Percentiles rank a stretch among this genome's conserved stretches.
Evolutionary conservation across 148 eudicot genomes (phyloP).

Genomic region (Talinum fruticosum): DNA sequence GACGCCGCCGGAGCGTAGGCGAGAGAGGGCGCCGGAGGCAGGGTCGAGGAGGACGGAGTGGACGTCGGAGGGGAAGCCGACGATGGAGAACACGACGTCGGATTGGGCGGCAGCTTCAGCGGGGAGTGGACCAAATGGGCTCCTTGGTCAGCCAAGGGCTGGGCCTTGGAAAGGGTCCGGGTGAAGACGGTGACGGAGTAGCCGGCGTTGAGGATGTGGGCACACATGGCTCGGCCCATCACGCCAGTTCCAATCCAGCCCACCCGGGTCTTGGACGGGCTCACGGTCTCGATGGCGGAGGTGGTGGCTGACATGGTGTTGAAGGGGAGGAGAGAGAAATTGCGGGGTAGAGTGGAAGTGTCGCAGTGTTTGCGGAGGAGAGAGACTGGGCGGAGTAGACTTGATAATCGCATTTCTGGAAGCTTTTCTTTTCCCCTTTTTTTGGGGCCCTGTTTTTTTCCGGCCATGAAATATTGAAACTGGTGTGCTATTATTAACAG

Average conservation of each 20-base stretch:
- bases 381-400: conserved; percentile 22
- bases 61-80: conserved; percentile 94
- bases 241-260: conserved; percentile 99
- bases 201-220: conserved; percentile 86
- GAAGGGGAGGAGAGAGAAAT: conserved; percentile 37
- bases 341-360: conserved; percentile 30
- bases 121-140: conserved; percentile 63
- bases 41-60: conserved; percentile 62
- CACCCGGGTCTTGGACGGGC: conserved; percentile 62
- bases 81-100: conserved; percentile 95
- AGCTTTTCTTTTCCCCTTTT: background rate
- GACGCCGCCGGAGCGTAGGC: conserved; percentile 47
- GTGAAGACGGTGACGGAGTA: conserved; percentile 78
- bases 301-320: conserved; percentile 27
- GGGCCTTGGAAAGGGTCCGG: conserved; percentile 83
- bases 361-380: conserved; percentile 12
- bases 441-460: background rate
- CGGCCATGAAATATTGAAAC: too few species aligned
- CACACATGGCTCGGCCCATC: conserved; percentile 93
- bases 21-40: conserved; percentile 47
- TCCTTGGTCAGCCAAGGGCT: conserved; percentile 49
- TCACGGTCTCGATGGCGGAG: conserved; percentile 33
- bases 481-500: too few species aligned
- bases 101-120: conserved; percentile 59
- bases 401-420: conserved; percentile 15